Base-by-base conservation (phyloP, 2,329 filamentous ascomycete species). In the Fusarium algeriense region DNA sequence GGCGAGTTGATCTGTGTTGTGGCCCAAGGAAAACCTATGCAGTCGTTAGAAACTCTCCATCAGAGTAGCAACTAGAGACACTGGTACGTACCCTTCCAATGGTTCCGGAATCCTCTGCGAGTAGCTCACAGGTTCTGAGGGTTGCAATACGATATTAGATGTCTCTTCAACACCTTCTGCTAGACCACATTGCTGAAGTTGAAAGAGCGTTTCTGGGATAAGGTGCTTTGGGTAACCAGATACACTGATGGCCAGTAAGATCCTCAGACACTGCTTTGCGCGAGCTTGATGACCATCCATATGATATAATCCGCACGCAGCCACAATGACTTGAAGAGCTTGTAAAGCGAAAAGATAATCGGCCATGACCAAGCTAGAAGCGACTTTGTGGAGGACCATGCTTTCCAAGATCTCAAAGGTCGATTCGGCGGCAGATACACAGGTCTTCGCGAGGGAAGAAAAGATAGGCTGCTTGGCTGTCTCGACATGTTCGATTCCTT, bases 321-420 rank as follows among this genome's bases (percentile, higher is more conserved):
- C 52, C 0, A 45, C 26, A 0, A 44, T 45, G 6, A 54, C 52
- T 3, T 54, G 37, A 8, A 54, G 37, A 5, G 52, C 37, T 12
- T 54, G 52, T 1, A 54, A 32, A 2, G 37, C 26, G n/a, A 54
- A 54, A 0, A 54, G 15, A 0, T 44, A 54, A 6, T 54, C 52
- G 4, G 52, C 37, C 52, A 54, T 54, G 1, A 54, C 26, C 12
- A 54, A 17, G 0, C 52, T 54, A 0, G 52, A 54, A 4, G 52
- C 52, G 0, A 54, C 52, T 0, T 54, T 54, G 0, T 54, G 15
- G 0, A 54, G n/a, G 0, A 54, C 28, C 52, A 54, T 54, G 8
- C 37, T 45, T 15, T 54, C 52, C 2, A 54, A 5, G 2, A 54
- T 54, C 37, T 44, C 37, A 6, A 45, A 54, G 0, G 52, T 15